Base-by-base conservation (phyloP, 1,139 yeast genomes). In the Taphrina flavorubra region DNA sequence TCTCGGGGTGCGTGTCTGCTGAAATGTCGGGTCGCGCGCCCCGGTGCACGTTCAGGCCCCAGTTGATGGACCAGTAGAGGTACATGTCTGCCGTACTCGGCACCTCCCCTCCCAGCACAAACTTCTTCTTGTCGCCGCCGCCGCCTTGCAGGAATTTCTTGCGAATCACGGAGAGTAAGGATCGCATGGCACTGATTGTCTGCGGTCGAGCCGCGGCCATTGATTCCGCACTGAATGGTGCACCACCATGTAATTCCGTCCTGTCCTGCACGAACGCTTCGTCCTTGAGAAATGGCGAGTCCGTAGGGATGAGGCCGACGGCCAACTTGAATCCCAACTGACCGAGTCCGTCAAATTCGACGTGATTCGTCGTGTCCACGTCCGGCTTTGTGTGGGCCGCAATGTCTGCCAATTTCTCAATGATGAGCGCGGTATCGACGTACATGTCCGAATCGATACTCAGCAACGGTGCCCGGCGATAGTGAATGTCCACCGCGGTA, bases 71-170 rank as follows among this genome's bases (percentile, higher is more conserved):
- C 42, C 55, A 53, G 47, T 63, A 63, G 61, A 63, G 55, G 49
- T 63, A 63, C 18, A 63, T 46, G 59, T 63, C 67, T 16, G 67
- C 67, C 61, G 61, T 63, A 14, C 55, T 53, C 13, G 67, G 67
- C 36, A 10, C 10, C 20, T 55, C 67, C 14, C 67, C 67, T 14
- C 61, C 67, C 51, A 63, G 37, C 25, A 63, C 25, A 49, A 63
- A 63, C 53, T 51, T 62, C 42, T 53, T 20, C 44, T 40, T 1
- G 10, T 37, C 40, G 7, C 40, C 10, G 40, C 11, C 40, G 14
- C 2, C 61, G 39, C 36, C 47, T 16, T 37, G 16, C 25, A 63
- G 46, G 47, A 44, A 55, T 14, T 42, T 44, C n/a, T 40, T 34
- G 39, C 44, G 16, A 14, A 63, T 31, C 37, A 63, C 36, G 44